Evolutionary conservation across 148 eudicot species (phyloP).

Genomic region (Chenopodium formosanum): DNA sequence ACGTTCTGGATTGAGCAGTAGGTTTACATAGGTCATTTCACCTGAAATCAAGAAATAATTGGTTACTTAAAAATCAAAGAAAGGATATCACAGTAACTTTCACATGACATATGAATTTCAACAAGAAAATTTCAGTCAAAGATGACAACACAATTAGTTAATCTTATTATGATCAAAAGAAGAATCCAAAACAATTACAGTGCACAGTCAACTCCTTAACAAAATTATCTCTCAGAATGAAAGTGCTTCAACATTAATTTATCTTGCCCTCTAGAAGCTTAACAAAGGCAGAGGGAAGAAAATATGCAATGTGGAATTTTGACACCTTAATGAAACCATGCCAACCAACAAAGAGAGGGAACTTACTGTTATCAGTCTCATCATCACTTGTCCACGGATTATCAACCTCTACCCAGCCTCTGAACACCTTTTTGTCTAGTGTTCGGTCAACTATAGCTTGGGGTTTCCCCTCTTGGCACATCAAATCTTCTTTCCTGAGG

Average conservation of each 20-base stretch:
- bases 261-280: neutral
- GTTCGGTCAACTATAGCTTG: conserved; percentile 82
- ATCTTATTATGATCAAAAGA: no score
- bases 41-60: conserved; percentile 46
- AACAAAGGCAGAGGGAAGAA: neutral
- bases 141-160: neutral
- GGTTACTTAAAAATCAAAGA: neutral
- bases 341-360: conserved; percentile 7
- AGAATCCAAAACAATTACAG: neutral
- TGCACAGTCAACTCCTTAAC: neutral
- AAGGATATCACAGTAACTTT: neutral
- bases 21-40: conserved; percentile 97
- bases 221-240: neutral
- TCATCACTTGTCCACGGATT: conserved; percentile 94
- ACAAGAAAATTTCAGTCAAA: neutral
- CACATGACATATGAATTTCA: neutral
- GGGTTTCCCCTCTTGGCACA: conserved; percentile 92
- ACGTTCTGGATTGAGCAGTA: conserved; percentile 84
- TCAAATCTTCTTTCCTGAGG: conserved; percentile 55
- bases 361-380: conserved; percentile 80
- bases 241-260: neutral
- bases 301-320: neutral
- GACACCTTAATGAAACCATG: neutral
- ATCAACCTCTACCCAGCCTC: conserved; percentile 74
- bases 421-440: conserved; percentile 61